Evolutionary conservation across 495 filamentous ascomycete genomes (phyloP).

Genomic region (Schizothecium vesticola): DNA sequence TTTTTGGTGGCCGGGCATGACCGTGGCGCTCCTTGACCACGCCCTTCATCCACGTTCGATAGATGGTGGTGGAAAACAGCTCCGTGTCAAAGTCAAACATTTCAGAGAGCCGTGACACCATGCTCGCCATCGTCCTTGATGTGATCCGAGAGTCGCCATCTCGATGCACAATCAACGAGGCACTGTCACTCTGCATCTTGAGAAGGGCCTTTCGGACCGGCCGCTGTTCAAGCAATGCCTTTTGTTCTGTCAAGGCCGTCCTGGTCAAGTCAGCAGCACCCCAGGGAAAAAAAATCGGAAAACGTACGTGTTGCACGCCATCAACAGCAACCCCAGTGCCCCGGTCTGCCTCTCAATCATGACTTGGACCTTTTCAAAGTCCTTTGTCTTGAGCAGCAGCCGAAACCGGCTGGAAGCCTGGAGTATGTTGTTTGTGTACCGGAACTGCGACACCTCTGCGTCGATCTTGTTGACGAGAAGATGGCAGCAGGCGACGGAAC

Average conservation of each 20-base stretch:
- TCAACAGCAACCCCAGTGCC: neutral
- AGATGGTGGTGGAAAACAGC: neutral
- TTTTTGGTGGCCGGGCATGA: neutral
- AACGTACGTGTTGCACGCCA: neutral
- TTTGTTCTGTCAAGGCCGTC: neutral
- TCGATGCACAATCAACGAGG: neutral
- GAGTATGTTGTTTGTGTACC: neutral
- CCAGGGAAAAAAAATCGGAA: no score
- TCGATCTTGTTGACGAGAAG: neutral
- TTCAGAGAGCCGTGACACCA: neutral
- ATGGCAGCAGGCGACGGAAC: neutral
- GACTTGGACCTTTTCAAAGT: neutral
- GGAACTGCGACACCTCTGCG: neutral
- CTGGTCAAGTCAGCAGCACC: neutral
- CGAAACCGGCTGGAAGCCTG: neutral
- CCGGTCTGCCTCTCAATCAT: neutral
- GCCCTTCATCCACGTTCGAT: neutral
- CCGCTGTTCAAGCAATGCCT: neutral
- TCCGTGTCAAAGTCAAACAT: neutral
- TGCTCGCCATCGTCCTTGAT: neutral
- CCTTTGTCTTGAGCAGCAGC: constrained; percentile 3
- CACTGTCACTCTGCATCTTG: neutral
- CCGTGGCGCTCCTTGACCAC: neutral
- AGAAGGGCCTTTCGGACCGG: neutral
- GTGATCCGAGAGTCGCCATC: neutral